These are phyloP conservation scores for Gonapodya sp. DNA, from an alignment of 192 early-diverging fungal species.

Conservation along the genomic window DNA sequence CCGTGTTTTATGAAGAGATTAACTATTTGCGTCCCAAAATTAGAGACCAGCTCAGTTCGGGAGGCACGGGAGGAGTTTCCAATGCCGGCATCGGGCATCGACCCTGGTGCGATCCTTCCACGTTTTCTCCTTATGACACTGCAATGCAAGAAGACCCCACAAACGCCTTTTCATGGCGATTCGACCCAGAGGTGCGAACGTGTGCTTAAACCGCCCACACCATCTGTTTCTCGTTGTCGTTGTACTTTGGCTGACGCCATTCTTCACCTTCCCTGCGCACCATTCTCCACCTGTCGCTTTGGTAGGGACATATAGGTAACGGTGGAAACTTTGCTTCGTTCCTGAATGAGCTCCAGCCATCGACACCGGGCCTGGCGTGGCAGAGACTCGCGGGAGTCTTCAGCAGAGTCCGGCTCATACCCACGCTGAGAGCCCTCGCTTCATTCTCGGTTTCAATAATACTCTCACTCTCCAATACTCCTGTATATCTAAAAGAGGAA, in stretches of 20 bases:
- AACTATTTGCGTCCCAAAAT: too few relatives aligned
- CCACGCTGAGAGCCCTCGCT: neutral
- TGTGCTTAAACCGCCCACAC: neutral
- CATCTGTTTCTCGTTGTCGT: neutral
- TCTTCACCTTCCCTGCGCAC: neutral
- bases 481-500: neutral
- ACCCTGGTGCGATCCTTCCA: too few relatives aligned
- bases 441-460: neutral
- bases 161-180: neutral
- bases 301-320: neutral
- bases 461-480: neutral
- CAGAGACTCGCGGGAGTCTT: neutral
- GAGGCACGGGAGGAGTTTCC: too few relatives aligned
- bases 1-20: too few relatives aligned
- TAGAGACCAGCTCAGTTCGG: too few relatives aligned
- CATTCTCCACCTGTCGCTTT: too few relatives aligned
- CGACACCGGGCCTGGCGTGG: neutral
- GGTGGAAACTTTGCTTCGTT: neutral
- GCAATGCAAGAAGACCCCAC: too few relatives aligned
- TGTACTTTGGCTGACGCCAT: neutral
- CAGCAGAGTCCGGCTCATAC: neutral
- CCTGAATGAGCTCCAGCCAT: neutral
- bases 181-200: neutral
- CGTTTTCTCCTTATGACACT: too few relatives aligned
- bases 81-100: too few relatives aligned